phyloP scores from a whole-genome alignment of 352 stramenopile species.

The Pythium phragmiticola region DNA sequence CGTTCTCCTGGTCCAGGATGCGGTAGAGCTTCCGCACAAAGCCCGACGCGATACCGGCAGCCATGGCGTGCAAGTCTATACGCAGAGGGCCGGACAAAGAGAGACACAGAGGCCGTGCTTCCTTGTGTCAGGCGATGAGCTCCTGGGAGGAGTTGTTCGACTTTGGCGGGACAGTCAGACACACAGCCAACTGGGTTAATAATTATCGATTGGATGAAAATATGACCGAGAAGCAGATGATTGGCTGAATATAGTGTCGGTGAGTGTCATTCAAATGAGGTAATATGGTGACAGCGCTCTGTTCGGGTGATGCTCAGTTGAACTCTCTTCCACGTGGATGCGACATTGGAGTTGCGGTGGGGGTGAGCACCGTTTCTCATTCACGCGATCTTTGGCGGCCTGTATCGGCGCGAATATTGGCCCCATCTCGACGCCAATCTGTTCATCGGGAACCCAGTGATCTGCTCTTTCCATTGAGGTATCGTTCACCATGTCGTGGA shows the following conservation, averaged over 20 bases:
- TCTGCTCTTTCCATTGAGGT: slow-evolving; percentile 8
- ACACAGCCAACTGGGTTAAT: slow-evolving; percentile 9
- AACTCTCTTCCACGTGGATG: slow-evolving; percentile 25
- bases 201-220: slow-evolving; percentile 12
- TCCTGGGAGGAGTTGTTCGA: slow-evolving; percentile 12
- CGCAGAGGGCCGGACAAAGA: neutral
- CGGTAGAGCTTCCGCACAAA: slow-evolving; percentile 84
- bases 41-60: slow-evolving; percentile 61
- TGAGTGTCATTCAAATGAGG: no score
- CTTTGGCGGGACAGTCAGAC: slow-evolving; percentile 3
- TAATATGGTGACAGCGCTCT: slow-evolving; percentile 11
- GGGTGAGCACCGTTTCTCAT: neutral
- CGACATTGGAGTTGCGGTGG: neutral
- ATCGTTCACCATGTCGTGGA: slow-evolving; percentile 44
- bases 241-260: slow-evolving; percentile 7
- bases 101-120: neutral
- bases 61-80: slow-evolving; percentile 20
- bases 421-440: neutral
- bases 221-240: neutral
- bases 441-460: neutral
- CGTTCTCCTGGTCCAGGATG: slow-evolving; percentile 73
- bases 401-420: slow-evolving; percentile 1
- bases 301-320: slow-evolving; percentile 9
- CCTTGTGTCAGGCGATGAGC: neutral
- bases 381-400: neutral